A percentile compares a stretch with the other conserved stretches of the same genome.
Conservation (phyloP, 129 eudicot species). For the Chrysanthemum makinoi region DNA sequence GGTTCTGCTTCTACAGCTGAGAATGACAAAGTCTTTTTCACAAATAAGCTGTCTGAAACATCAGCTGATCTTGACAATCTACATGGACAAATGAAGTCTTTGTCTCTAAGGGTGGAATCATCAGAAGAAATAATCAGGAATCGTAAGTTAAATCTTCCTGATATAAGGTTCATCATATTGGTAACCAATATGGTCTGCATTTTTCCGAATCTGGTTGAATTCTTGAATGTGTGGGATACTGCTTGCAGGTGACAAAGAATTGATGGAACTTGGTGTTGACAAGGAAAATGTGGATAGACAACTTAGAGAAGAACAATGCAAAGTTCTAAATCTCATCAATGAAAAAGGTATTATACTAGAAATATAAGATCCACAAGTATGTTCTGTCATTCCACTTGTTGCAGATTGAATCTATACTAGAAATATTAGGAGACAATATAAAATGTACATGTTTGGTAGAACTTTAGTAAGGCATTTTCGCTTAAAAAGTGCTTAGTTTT, state of each 20-base stretch:
- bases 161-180: not conserved
- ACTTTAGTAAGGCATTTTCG: too few species aligned
- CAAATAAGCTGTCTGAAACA: constrained; percentile 59
- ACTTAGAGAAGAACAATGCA: constrained; percentile 49
- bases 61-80: constrained; percentile 68
- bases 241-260: constrained; percentile 67
- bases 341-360: constrained; percentile 58
- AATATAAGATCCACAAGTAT: too few species aligned
- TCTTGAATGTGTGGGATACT: constrained; percentile 24
- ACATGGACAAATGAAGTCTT: constrained; percentile 57
- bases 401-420: too few species aligned
- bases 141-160: constrained; percentile 46
- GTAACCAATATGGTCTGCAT: not conserved
- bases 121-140: constrained; percentile 58
- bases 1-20: constrained; percentile 58
- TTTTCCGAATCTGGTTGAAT: not conserved
- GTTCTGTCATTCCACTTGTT: too few species aligned
- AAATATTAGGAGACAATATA: too few species aligned
- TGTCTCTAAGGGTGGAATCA: constrained; percentile 68
- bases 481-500: too few species aligned
- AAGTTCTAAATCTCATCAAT: constrained; percentile 42
- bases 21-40: constrained; percentile 60
- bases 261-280: constrained; percentile 55
- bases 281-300: constrained; percentile 60
- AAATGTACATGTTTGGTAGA: too few species aligned